Evolutionary conservation across 1,284 basidiomycete species (phyloP).

Genomic region (Puccinia hordei): DNA sequence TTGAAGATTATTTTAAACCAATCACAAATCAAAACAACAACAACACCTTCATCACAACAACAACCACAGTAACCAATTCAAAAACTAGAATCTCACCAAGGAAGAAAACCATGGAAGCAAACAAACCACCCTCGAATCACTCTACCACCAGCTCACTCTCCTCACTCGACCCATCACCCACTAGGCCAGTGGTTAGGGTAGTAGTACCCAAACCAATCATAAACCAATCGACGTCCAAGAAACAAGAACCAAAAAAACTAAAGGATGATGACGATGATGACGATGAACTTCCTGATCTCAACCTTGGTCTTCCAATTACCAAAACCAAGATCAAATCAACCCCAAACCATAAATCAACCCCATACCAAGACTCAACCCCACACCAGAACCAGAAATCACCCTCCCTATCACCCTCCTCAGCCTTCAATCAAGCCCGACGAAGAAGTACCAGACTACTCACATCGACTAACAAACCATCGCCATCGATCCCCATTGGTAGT

Average conservation of each 20-base stretch:
- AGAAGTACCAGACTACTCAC: background rate
- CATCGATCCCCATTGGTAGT: background rate
- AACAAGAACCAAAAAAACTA: background rate
- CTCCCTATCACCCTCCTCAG: background rate
- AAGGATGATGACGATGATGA: background rate
- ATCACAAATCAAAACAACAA: background rate
- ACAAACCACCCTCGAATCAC: background rate
- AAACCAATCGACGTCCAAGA: background rate
- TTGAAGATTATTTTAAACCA: slow-evolving; percentile 8
- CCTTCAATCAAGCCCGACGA: background rate
- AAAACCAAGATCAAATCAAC: background rate
- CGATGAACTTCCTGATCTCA: background rate
- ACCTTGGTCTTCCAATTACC: background rate
- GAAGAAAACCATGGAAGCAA: background rate
- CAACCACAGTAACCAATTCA: background rate
- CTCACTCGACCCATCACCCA: background rate
- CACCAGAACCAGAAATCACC: background rate
- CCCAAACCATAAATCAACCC: background rate
- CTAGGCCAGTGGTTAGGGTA: no score
- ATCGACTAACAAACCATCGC: background rate
- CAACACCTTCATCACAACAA: no score
- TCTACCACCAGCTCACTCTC: background rate
- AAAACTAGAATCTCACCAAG: background rate
- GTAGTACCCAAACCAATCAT: background rate
- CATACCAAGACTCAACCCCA: background rate